phyloP scores from a whole-genome alignment of 306 rosid genomes.

The Trichosanthes cucumerina region DNA sequence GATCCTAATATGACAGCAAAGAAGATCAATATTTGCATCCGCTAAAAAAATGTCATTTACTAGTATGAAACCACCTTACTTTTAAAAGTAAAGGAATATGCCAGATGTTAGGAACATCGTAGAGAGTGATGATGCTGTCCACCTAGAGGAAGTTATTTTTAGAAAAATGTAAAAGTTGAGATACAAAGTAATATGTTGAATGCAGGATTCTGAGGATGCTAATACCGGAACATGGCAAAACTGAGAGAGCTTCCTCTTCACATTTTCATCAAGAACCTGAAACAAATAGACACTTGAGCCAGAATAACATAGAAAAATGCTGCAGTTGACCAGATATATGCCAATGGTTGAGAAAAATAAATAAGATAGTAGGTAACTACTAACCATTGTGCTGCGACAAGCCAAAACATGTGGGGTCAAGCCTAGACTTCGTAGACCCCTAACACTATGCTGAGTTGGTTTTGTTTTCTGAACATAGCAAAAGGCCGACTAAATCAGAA shows the following conservation, averaged over 20 bases:
- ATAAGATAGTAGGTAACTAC: slow-evolving; percentile 15
- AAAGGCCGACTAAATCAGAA: slow-evolving; percentile 4
- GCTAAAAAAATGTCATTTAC: background rate
- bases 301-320: slow-evolving; percentile 5
- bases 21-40: background rate
- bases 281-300: slow-evolving; percentile 11
- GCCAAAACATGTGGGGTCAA: slow-evolving; percentile 39
- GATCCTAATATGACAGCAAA: slow-evolving; percentile 22
- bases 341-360: background rate
- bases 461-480: slow-evolving; percentile 33
- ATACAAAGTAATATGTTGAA: background rate
- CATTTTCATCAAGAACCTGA: slow-evolving; percentile 72
- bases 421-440: slow-evolving; percentile 37
- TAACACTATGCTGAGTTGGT: slow-evolving; percentile 45
- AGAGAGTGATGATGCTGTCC: slow-evolving; percentile 65
- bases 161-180: background rate
- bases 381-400: slow-evolving; percentile 42
- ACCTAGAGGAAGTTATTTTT: slow-evolving; percentile 33
- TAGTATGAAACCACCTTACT: slow-evolving; percentile 33
- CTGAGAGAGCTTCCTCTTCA: slow-evolving; percentile 68
- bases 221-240: slow-evolving; percentile 93
- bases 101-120: slow-evolving; percentile 97
- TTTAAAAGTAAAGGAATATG: slow-evolving; percentile 77
- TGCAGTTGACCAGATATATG: background rate
- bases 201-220: background rate